Evolutionary conservation across 768 basidiomycete genomes (phyloP), one percentile per base, ranked within the genome.

Genomic region (Candolleomyces aberdarensis): DNA sequence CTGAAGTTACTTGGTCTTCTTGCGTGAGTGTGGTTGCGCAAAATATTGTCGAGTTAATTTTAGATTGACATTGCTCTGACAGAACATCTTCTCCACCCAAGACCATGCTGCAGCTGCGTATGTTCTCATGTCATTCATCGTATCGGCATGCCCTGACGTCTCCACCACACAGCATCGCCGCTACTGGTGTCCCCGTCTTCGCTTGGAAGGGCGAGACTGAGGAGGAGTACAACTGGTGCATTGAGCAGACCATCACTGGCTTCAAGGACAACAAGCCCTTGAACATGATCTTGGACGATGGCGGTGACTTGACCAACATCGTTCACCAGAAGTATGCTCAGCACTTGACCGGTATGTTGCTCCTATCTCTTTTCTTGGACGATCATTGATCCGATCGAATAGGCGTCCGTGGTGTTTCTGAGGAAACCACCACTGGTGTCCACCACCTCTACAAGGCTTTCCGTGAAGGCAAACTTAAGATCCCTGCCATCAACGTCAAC

Each of bases 141-240:
- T 14, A 19, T 59, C 51, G 50, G 48, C 36, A 52, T 36, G 20
- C 26, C 50, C 62, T 48, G 39, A 64, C 41, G 57, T 22, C 53
- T 22, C 48, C 29, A 41, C 61, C 20, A 7, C 59, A 20, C 68
- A 94, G 92, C 66, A 98, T 98, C 65, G 96, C 96, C 65, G 96
- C 95, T 17, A 98, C 97, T 62, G 96, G 96, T 67, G 92, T 98
- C 59, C 97, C 97, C 66, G 97, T 98, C 70, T 99, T 87, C 71
- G 97, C 97, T 46, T 99, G 97, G 97, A 99, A 99, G 81, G 97
- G 97, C 59, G 97, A 99, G 82, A 96, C 96, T 50, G 97, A 98
- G 73, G 97, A 98, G 76, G 97, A 99, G 74, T 98, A 98, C 79
- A 71, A 77, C 65, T 99, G 97, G 97, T 98, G 96, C 75, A 94